Evolutionary conservation across 2,329 filamentous ascomycete species (phyloP).

Genomic region (Nothopassalora personata): DNA sequence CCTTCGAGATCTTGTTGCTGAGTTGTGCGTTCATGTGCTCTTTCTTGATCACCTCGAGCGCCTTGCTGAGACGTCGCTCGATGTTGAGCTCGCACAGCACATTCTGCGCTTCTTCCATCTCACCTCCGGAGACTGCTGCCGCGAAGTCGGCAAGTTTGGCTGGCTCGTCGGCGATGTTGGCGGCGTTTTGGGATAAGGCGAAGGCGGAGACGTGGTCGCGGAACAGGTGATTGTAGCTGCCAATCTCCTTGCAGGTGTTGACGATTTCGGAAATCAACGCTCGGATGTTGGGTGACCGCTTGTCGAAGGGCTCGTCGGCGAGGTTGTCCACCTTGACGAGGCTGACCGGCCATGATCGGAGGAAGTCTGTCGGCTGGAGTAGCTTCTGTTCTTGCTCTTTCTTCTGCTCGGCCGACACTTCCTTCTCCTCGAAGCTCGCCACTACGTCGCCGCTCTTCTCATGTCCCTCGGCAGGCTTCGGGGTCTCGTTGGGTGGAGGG

Average conservation of each 20-base stretch:
- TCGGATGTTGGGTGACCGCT: conserved; percentile 80
- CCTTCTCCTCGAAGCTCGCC: conserved; percentile 90
- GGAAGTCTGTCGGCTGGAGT: conserved; percentile 79
- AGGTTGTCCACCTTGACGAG: conserved; percentile 95
- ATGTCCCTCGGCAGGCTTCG: conserved; percentile 44
- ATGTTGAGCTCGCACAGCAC: conserved; percentile 84
- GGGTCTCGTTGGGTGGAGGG: conserved; percentile 19
- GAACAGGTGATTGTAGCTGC: conserved; percentile 88
- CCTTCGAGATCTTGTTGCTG: conserved; percentile 94
- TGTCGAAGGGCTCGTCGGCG: conserved; percentile 79
- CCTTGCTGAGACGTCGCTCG: conserved; percentile 86
- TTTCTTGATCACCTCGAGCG: conserved; percentile 88
- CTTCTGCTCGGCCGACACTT: conserved; percentile 58
- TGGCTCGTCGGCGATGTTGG: conserved; percentile 91
- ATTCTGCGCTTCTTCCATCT: conserved; percentile 86
- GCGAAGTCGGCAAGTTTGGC: conserved; percentile 95
- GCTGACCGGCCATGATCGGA: conserved; percentile 86
- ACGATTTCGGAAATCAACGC: conserved; percentile 97
- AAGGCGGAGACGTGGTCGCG: conserved; percentile 96
- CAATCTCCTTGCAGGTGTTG: conserved; percentile 97
- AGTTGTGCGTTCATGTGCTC: conserved; percentile 97
- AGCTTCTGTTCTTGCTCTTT: conserved; percentile 36
- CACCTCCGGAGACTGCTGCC: conserved; percentile 90
- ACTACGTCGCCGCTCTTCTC: conserved; percentile 91
- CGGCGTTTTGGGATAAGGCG: conserved; percentile 88